Percentiles rank a stretch among this genome's conserved stretches.
Evolutionary conservation across 768 basidiomycete species (phyloP).

Genomic region (Russula olivacea): DNA sequence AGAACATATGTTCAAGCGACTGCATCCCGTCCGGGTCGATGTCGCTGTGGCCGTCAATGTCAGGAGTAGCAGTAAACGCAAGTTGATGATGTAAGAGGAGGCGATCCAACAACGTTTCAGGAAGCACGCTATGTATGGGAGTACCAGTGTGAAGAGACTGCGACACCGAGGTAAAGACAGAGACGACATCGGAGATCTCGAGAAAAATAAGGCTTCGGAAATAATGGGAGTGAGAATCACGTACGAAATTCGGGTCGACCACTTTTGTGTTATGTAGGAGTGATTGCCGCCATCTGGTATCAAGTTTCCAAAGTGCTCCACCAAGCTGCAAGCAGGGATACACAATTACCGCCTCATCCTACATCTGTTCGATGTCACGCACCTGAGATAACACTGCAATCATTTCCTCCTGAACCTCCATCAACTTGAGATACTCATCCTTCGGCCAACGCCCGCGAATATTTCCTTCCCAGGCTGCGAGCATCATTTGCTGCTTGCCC

Average conservation of each 20-base stretch:
- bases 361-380: conserved; percentile 2
- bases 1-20: conserved; percentile 21
- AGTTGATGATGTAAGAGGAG: conserved; percentile 12
- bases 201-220: not conserved
- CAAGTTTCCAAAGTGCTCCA: conserved; percentile 40
- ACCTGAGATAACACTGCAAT: conserved; percentile 37
- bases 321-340: conserved; percentile 32
- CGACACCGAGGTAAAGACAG: conserved; percentile 30
- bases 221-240: not conserved
- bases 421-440: conserved; percentile 41
- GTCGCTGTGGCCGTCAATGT: not conserved
- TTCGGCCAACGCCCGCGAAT: conserved; percentile 49
- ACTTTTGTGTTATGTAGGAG: conserved; percentile 43
- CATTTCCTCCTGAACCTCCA: conserved; percentile 40
- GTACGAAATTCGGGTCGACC: conserved; percentile 52
- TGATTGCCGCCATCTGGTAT: conserved; percentile 36
- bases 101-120: conserved; percentile 22
- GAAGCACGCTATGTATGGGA: conserved; percentile 24
- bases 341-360: not conserved
- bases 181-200: conserved; percentile 41
- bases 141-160: conserved; percentile 23
- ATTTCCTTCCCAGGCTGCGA: conserved; percentile 44
- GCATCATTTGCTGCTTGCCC: conserved; percentile 32
- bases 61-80: not conserved
- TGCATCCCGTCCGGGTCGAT: conserved; percentile 17